Conservation (phyloP, 1,139 yeast genomes). For the Saccharomyces hybrid region DNA sequence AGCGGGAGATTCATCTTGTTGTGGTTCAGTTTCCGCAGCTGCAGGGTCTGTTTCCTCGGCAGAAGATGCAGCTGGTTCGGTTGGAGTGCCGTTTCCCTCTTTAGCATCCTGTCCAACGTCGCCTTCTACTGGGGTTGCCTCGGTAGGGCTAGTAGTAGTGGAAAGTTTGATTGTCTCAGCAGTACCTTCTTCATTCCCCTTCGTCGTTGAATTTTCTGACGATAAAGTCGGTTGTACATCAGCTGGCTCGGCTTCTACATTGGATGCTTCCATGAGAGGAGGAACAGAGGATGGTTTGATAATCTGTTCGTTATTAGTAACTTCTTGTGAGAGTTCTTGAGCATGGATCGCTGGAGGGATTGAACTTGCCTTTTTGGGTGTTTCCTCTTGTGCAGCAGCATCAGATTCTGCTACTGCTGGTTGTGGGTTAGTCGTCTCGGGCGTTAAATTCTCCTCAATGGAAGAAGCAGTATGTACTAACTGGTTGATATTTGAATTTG, state of each 20-base stretch:
- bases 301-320: background rate
- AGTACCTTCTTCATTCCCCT: background rate
- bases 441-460: background rate
- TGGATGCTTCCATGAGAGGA: background rate
- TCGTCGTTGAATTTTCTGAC: background rate
- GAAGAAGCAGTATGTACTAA: conserved; percentile 4
- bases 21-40: conserved; percentile 10
- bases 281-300: background rate
- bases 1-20: background rate
- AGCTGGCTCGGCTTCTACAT: background rate
- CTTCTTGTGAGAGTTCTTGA: background rate
- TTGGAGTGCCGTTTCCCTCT: background rate
- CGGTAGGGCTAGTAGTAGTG: background rate
- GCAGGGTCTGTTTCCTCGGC: conserved; percentile 10
- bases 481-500: conserved; percentile 5
- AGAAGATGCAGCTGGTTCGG: conserved; percentile 6
- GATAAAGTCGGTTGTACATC: background rate
- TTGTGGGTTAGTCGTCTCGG: background rate
- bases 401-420: background rate
- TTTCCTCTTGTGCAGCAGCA: background rate
- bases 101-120: background rate
- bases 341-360: background rate
- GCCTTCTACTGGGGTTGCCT: background rate
- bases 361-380: background rate
- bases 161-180: background rate